Base-by-base conservation (phyloP, 73 alveolate genomes). In the Paramecium sexaurelia region DNA sequence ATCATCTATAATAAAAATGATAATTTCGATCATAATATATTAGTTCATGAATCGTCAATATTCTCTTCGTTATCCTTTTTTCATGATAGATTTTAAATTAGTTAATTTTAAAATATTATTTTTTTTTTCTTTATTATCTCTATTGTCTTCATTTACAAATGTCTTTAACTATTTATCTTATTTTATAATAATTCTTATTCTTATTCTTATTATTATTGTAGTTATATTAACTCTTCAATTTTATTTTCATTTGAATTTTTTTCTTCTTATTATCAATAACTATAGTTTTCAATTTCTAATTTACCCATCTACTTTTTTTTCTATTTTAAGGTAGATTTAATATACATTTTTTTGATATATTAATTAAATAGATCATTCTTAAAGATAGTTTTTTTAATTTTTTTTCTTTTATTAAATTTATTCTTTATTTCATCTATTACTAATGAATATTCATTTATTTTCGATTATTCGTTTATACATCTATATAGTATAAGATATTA, bases 1-100 rank as follows among this genome's bases (percentile, higher is more conserved):
- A 88, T 88, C 94, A 88, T 57, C 83, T 88, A 33, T 45, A 88
- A 69, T 29, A 82, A 24, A 88, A 88, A 88, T 88, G 94, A 88
- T 51, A n/a, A 51, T 7, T 29, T 43, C 33, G 27, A 78, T 10
- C 7, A 24, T 29, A 78, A 78, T 41, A 78, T 78, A 78, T 29
- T 57, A 61, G 20, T 1, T 61, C 83, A 61, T 29, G 20, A n/a
- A 51, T 51, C 67, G 7, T 51, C 29, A n/a, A 51, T 51, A 51
- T 51, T 22, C 15, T 51, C 67, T n/a, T 51, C 83, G 0, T 61
- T 45, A 61, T 61, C 43, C 2, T 47, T 7, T 47, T 47, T 47
- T 4, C 7, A 4, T 15, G 67, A 47, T 47, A n/a, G n/a, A n/a
- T n/a, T n/a, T n/a, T n/a, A n/a, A n/a, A n/a, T n/a, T n/a, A n/a